Percentiles rank a stretch among this genome's conserved stretches.
These are phyloP conservation scores for Lactifluus piperatus DNA, from an alignment of 768 basidiomycete genomes.

Conservation along the genomic window DNA sequence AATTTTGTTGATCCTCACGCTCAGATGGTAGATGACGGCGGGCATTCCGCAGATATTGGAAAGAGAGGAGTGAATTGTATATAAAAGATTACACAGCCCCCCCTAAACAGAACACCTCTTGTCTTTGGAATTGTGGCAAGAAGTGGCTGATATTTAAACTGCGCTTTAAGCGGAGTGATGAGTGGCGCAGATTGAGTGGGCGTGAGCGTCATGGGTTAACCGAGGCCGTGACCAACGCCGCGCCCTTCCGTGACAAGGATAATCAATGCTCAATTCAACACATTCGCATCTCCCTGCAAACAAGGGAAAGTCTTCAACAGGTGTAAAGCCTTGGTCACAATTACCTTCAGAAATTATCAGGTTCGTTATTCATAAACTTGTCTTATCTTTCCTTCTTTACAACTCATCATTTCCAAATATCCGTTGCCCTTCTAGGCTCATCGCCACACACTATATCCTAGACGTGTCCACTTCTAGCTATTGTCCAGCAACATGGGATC, in stretches of 20 bases:
- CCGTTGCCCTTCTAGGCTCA: conserved; percentile 33
- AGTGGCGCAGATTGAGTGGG: not conserved
- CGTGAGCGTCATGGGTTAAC: conserved; percentile 11
- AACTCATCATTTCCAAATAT: not conserved
- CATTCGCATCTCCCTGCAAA: conserved; percentile 8
- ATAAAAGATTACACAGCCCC: not conserved
- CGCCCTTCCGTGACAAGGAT: conserved; percentile 24
- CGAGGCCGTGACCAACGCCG: conserved; percentile 21
- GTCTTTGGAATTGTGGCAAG: not conserved
- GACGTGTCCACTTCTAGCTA: conserved; percentile 37
- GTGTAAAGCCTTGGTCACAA: conserved; percentile 52
- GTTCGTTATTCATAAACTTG: conserved; percentile 24
- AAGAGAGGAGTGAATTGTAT: not conserved
- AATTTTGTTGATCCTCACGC: too few species aligned
- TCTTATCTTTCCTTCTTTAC: not conserved
- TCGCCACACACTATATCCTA: conserved; percentile 51
- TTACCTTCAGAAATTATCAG: conserved; percentile 53
- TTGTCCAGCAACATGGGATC: conserved; percentile 41
- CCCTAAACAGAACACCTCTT: too few species aligned
- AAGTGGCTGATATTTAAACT: conserved; percentile 17
- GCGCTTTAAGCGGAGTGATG: conserved; percentile 2
- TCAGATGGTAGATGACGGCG: not conserved
- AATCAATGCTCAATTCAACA: conserved; percentile 24
- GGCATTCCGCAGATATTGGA: not conserved
- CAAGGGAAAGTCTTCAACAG: conserved; percentile 47